Base-by-base conservation (phyloP, 1,284 basidiomycete species). In the Cryptococcus sp. region DNA sequence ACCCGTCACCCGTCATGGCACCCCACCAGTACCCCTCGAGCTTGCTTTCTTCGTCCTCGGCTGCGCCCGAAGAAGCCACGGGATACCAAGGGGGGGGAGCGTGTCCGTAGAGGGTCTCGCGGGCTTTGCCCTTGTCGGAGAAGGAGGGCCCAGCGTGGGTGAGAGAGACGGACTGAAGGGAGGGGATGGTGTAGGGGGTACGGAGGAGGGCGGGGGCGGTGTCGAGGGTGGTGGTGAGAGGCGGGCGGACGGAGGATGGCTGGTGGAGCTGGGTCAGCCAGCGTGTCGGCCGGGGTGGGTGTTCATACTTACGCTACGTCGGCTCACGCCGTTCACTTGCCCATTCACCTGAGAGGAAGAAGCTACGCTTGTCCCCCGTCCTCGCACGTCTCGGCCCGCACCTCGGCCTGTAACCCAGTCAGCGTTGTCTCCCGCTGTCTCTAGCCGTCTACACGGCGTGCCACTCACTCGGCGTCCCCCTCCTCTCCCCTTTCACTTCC, bases 121-220 rank as follows among this genome's bases (percentile, higher is more conserved):
- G 70, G 13, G 70, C 70, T 59, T 71, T 73, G 37, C 69, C 71
- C 46, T 72, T 74, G 42, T 75, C 70, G 18, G 67, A 66, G 52
- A 66, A 71, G 8, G 74, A 72, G 7, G 71, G 69, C 11, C 69
- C 72, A 12, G 71, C 59, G 38, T 64, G 51, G 47, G 49, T 56
- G 16, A 70, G 61, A n/a, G 67, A 66, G 8, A 72, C 60, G 43
- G 68, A 60, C 20, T 63, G 57, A 50, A 63, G 67, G 42, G 68
- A 64, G 42, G 63, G 66, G 90, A 95, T 95, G 24, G 85, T 83
- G 59, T 85, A 82, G 0, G 85, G 79, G 0, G 88, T 90, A n/a
- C 93, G 85, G 12, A 85, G 72, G 35, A 95, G 82, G 0, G 91
- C 90, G 4, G 84, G 83, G 42, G 67, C 58, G 39, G 48, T 58